phyloP scores from a whole-genome alignment of 2,329 filamentous ascomycete species.

The Tetracladium maxilliforme region DNA sequence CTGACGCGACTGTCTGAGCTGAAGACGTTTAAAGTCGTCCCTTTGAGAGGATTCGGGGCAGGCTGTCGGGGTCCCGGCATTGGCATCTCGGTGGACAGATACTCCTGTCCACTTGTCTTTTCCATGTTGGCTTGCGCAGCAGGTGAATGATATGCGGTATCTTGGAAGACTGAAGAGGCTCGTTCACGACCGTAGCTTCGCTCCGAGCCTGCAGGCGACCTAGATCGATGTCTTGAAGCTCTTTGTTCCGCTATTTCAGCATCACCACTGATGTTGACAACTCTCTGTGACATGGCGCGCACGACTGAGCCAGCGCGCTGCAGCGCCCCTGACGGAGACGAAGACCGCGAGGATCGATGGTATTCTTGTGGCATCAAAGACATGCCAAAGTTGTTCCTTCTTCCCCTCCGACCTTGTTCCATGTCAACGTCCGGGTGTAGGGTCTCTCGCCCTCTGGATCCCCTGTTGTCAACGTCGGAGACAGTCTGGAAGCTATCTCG shows the following conservation, averaged over 20 bases:
- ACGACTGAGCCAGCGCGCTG: slow-evolving; percentile 61
- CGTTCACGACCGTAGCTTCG: no score
- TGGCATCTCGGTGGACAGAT: slow-evolving; percentile 3
- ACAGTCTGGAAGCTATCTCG: no score
- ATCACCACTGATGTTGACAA: slow-evolving; percentile 94
- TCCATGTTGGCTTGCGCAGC: slow-evolving; percentile 20
- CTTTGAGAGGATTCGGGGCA: slow-evolving; percentile 63
- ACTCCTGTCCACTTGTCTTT: slow-evolving; percentile 1
- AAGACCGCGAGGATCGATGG: slow-evolving; percentile 48
- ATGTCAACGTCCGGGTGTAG: no score
- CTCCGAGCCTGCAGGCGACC: slow-evolving; percentile 29
- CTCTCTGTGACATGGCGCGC: slow-evolving; percentile 84
- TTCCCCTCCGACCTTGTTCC: no score
- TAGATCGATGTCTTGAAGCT: slow-evolving; percentile 44
- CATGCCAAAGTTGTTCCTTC: no score
- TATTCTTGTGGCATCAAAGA: no score
- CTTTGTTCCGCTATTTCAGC: slow-evolving; percentile 67
- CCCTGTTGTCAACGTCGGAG: no score
- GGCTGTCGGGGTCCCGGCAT: slow-evolving; percentile 2
- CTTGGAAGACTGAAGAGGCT: slow-evolving; percentile 34
- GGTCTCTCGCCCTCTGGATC: no score
- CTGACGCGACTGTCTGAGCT: slow-evolving; percentile 63
- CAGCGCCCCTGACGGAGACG: slow-evolving; percentile 48
- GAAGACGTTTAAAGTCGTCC: slow-evolving; percentile 76
- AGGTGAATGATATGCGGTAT: slow-evolving; percentile 32